Evolutionary conservation across 225 moss, liverwort and hornwort genomes (phyloP), one percentile per base, ranked within the genome.

Genomic region (Physcomitrium patens): DNA sequence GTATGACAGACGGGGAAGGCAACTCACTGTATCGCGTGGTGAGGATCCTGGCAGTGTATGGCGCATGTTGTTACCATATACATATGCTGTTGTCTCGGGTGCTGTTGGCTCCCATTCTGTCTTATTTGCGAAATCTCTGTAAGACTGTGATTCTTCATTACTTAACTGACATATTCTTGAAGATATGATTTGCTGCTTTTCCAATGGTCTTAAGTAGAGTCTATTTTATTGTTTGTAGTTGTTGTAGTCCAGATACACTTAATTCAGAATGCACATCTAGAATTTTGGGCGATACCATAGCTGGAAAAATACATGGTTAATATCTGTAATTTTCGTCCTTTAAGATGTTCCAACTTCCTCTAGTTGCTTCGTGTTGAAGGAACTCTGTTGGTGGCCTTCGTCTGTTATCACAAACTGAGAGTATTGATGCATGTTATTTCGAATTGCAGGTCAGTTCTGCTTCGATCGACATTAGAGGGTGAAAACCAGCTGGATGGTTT

Each of bases 101-200:
- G 99, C 95, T 59, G 86, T 99, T 71, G 99, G 99, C 43, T 91
- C 99, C 64, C 99, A 99, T 80, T 99, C 99, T 41, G 99, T 99
- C 67, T 75, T 99, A 44, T 99, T 99, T 89, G 99, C 99, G 3
- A 99, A 99, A 76, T 99, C 99, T n/a, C 67, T 99, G 99, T 99
- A 93, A 81, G 95, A 53, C 58, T 60, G 10, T 18, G 60, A 49
- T 52, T 10, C 52, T 52, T 26, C 68, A 48, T 71, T 9, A 20
- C 22, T 51, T 46, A 1, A 43, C 20, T 57, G 42, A 45, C 67
- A 37, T 56, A 10, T 7, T 46, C 24, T 71, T 67, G 44, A 17
- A 55, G 22, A 22, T 47, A 5, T 11, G 3, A 3, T 49, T 15
- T 49, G 2, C 15, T 49, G 3, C 2, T 60, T 75, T 60, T 10